Evolutionary conservation across 192 early-diverging fungal species (phyloP).

Genomic region (Coemansia sp.): DNA sequence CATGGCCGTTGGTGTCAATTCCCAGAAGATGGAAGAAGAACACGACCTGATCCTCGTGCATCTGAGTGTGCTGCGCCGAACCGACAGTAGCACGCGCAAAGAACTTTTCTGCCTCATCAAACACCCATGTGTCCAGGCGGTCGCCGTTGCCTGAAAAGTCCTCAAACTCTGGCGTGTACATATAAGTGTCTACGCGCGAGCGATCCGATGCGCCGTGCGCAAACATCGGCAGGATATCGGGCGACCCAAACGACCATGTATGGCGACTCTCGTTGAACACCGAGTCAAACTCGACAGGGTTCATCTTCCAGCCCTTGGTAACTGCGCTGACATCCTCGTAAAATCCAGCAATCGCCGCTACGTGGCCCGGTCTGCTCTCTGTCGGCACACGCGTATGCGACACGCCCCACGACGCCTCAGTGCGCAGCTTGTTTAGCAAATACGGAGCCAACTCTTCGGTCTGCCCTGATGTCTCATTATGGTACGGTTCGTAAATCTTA

Average conservation of each 20-base stretch:
- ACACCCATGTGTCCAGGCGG: constrained; percentile 88
- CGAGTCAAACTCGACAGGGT: constrained; percentile 95
- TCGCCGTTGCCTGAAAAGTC: constrained; percentile 88
- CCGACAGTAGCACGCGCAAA: constrained; percentile 53
- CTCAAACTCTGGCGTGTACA: constrained; percentile 85
- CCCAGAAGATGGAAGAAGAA: constrained; percentile 96
- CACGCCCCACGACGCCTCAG: constrained; percentile 73
- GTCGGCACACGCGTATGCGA: constrained; percentile 94
- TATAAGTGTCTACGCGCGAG: constrained; percentile 78
- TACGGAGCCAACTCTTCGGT: constrained; percentile 55
- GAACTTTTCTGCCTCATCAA: constrained; percentile 75
- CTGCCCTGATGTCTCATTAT: constrained; percentile 37
- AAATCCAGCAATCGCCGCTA: constrained; percentile 96
- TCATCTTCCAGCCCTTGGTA: constrained; percentile 96
- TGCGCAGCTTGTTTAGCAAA: constrained; percentile 60
- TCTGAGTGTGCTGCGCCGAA: constrained; percentile 55
- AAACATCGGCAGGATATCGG: constrained; percentile 98
- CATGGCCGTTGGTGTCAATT: constrained; percentile 94
- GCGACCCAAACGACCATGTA: constrained; percentile 97
- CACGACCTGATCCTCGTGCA: constrained; percentile 76
- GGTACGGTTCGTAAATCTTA: constrained; percentile 80
- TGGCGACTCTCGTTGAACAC: constrained; percentile 91
- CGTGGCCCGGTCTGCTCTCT: constrained; percentile 93
- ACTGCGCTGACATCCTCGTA: constrained; percentile 99
- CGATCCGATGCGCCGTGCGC: constrained; percentile 83